Conservation (phyloP, 495 filamentous ascomycete species). For the Chlorociboria aeruginascens region DNA sequence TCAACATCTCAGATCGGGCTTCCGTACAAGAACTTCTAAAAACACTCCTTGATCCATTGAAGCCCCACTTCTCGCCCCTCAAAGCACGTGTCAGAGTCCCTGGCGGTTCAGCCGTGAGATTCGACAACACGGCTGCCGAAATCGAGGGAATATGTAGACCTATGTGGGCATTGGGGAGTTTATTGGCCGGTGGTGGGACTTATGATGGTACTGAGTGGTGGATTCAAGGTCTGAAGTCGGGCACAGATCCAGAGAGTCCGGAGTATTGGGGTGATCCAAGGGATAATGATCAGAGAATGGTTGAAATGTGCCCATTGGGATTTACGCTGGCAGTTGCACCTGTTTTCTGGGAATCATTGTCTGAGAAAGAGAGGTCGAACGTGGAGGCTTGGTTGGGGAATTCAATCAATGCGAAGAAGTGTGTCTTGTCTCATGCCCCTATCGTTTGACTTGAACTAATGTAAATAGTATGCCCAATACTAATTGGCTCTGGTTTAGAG, state of each 20-base stretch:
- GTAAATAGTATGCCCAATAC: conserved; percentile 40
- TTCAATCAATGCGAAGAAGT: conserved; percentile 60
- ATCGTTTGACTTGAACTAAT: not conserved
- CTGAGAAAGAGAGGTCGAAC: conserved; percentile 43
- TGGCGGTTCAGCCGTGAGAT: conserved; percentile 54
- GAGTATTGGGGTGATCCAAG: conserved; percentile 67
- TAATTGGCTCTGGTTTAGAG: conserved; percentile 67
- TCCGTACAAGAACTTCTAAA: conserved; percentile 46
- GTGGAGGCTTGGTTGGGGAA: conserved; percentile 56
- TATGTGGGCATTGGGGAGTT: conserved; percentile 59
- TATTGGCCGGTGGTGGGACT: conserved; percentile 51
- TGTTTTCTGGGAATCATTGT: conserved; percentile 53
- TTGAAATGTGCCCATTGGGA: conserved; percentile 67
- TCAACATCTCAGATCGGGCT: conserved; percentile 32
- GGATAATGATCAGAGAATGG: conserved; percentile 73
- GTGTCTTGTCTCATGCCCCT: conserved; percentile 6
- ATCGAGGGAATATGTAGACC: conserved; percentile 67
- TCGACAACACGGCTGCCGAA: conserved; percentile 65
- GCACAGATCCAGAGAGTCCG: conserved; percentile 49
- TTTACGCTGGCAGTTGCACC: conserved; percentile 20
- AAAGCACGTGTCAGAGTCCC: conserved; percentile 43
- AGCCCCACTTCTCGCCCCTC: conserved; percentile 49
- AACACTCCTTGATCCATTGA: conserved; percentile 49
- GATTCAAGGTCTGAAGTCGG: conserved; percentile 40
- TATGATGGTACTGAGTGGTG: conserved; percentile 53